Conservation (phyloP, 1,284 basidiomycete genomes). For the Sanghuangporus weigelae region DNA sequence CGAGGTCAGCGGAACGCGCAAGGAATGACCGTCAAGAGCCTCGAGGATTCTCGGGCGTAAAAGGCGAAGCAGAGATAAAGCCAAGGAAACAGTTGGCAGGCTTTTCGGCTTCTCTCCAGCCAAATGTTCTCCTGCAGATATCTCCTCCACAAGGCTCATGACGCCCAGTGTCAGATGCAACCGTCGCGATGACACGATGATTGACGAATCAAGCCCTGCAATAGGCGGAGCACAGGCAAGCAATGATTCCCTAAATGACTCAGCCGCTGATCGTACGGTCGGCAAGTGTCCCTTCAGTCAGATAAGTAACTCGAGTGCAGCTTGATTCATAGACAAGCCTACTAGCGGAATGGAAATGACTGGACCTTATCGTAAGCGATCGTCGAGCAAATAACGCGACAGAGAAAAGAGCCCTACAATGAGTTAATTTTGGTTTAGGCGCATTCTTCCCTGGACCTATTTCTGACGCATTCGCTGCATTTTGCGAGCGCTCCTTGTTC, state of each 20-base stretch:
- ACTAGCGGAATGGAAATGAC: slow-evolving; percentile 16
- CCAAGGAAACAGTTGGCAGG: slow-evolving; percentile 37
- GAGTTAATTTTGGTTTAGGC: not conserved
- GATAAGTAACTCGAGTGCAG: not conserved
- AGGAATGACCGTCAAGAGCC: slow-evolving; percentile 23
- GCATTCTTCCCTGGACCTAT: not conserved
- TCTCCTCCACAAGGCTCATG: slow-evolving; percentile 43
- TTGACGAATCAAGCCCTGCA: slow-evolving; percentile 51
- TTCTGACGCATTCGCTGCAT: not conserved
- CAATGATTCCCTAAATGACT: slow-evolving; percentile 42
- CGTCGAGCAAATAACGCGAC: not conserved
- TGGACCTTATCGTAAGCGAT: not conserved
- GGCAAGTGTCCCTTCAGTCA: slow-evolving; percentile 45
- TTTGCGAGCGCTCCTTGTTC: not conserved
- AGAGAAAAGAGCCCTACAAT: not conserved
- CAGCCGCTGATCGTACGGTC: slow-evolving; percentile 35
- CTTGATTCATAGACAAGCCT: not conserved
- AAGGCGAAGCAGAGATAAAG: slow-evolving; percentile 42
- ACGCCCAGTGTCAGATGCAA: slow-evolving; percentile 69
- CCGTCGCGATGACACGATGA: slow-evolving; percentile 55
- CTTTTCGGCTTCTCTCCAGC: not conserved
- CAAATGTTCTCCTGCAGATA: not conserved
- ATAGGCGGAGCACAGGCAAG: slow-evolving; percentile 33
- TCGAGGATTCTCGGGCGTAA: slow-evolving; percentile 40
- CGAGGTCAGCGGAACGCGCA: slow-evolving; percentile 42